Conservation (phyloP, 441 rosid species). For the Bocquillonia castaneifolia region DNA sequence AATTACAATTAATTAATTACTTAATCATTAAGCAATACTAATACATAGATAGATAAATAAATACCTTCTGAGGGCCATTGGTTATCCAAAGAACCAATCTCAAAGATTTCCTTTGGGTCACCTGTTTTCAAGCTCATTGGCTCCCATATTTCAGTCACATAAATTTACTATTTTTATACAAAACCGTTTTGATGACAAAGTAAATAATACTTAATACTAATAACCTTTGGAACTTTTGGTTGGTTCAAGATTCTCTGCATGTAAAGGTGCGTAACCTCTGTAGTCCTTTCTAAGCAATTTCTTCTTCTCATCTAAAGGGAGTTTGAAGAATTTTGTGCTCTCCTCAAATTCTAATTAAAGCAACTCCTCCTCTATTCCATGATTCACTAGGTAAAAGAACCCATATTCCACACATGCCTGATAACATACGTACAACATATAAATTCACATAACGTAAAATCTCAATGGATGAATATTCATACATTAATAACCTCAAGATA, state of each 20-base stretch:
- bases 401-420: slow-evolving; percentile 74
- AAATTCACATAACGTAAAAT: too few species aligned
- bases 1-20: too few species aligned
- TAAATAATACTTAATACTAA: background rate
- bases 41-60: background rate
- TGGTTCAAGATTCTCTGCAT: slow-evolving; percentile 54
- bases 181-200: background rate
- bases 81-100: slow-evolving; percentile 52
- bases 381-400: slow-evolving; percentile 75
- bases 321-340: slow-evolving; percentile 51
- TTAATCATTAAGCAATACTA: too few species aligned
- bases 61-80: slow-evolving; percentile 76
- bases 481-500: too few species aligned
- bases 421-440: too few species aligned
- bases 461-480: too few species aligned
- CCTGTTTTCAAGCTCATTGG: slow-evolving; percentile 30
- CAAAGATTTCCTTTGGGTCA: slow-evolving; percentile 70
- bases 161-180: background rate
- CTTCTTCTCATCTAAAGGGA: slow-evolving; percentile 50
- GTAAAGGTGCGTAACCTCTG: slow-evolving; percentile 57
- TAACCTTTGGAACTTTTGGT: slow-evolving; percentile 45
- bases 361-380: slow-evolving; percentile 57
- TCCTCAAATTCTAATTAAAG: slow-evolving; percentile 35
- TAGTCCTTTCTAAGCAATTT: slow-evolving; percentile 40
- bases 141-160: background rate